Percentiles rank a stretch among this genome's conserved stretches.
Conservation (phyloP, 2,329 filamentous ascomycete species). For the Lachnellula willkommii region DNA sequence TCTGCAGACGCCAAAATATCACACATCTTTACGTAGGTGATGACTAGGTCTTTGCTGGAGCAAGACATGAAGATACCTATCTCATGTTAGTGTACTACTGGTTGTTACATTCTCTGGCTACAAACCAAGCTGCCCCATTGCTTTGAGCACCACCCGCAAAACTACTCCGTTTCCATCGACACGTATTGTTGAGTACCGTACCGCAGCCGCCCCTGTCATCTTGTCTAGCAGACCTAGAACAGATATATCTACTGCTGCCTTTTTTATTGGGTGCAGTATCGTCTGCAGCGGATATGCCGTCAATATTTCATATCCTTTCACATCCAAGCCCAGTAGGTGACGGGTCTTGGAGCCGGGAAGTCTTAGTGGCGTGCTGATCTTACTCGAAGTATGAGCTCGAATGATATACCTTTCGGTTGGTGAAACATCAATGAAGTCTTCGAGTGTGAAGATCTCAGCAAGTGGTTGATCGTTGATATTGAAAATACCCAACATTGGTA, state of each 20-base stretch:
- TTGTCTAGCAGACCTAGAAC: constrained; percentile 8
- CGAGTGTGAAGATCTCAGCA: constrained; percentile 1
- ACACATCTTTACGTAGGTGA: background rate
- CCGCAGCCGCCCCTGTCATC: constrained; percentile 9
- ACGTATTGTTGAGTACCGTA: background rate
- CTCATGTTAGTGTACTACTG: background rate
- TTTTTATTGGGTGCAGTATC: background rate
- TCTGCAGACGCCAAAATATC: background rate
- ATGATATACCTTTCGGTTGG: background rate
- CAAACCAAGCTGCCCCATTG: constrained; percentile 2
- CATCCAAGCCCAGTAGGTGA: background rate
- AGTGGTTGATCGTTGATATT: constrained; percentile 3
- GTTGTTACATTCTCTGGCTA: background rate
- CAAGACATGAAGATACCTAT: background rate
- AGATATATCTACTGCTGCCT: background rate
- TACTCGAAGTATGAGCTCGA: constrained; percentile 2
- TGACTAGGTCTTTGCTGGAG: background rate
- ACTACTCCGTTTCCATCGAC: background rate
- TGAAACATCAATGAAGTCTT: background rate
- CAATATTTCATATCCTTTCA: constrained; percentile 8
- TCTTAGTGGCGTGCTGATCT: background rate
- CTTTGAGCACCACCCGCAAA: background rate
- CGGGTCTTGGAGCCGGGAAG: background rate
- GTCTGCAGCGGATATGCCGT: constrained; percentile 7
- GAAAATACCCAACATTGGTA: constrained; percentile 7